Conservation (phyloP, 306 rosid genomes). For the Corylus americana region DNA sequence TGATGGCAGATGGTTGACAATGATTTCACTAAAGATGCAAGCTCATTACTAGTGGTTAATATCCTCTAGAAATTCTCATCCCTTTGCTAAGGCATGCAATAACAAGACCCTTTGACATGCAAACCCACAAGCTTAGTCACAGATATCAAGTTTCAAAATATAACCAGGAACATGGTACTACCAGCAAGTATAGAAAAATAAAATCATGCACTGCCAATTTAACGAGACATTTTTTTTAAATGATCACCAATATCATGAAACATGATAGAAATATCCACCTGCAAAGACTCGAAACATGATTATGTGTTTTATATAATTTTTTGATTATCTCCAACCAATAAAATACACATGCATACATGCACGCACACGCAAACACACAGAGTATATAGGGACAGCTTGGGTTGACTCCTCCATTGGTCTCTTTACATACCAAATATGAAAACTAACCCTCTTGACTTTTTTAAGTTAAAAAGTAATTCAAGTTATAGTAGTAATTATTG, state of each 20-base stretch:
- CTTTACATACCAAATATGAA: neutral
- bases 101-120: neutral
- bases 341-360: too few species aligned
- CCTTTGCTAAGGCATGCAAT: neutral
- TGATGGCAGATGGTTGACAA: neutral
- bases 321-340: neutral
- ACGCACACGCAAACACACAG: neutral
- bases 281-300: neutral
- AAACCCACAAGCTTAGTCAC: neutral
- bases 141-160: neutral
- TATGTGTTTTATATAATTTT: too few species aligned
- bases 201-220: too few species aligned
- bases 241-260: too few species aligned
- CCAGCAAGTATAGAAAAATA: neutral
- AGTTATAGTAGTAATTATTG: neutral
- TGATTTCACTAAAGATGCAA: neutral
- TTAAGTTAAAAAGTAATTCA: neutral
- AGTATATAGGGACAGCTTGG: neutral
- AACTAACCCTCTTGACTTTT: neutral
- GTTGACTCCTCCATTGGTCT: neutral
- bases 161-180: neutral
- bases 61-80: slow-evolving; percentile 2
- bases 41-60: neutral
- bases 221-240: too few species aligned
- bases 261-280: neutral